Percentiles rank a stretch among this genome's conserved stretches.
Evolutionary conservation across 75 land plant genomes (phyloP).

Genomic region (Pinus tabuliformis): DNA sequence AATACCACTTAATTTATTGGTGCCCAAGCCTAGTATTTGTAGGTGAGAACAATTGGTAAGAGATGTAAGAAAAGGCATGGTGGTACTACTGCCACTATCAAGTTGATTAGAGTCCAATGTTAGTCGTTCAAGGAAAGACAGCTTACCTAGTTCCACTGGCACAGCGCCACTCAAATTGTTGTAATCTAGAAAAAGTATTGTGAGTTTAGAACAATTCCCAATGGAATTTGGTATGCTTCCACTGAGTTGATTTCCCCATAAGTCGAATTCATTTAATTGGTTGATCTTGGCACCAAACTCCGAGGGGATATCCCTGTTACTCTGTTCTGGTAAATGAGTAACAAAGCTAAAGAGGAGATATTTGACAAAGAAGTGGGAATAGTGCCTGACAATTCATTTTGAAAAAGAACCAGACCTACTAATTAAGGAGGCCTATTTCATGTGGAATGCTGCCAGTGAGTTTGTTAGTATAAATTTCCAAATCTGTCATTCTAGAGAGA

Average conservation of each 20-base stretch:
- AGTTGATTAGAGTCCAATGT: conserved; percentile 15
- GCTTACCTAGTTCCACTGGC: conserved; percentile 9
- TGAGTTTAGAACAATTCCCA: conserved; percentile 14
- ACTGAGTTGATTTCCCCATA: conserved; percentile 31
- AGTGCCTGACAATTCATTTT: conserved; percentile 31
- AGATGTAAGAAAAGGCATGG: conserved; percentile 7
- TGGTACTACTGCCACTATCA: neutral
- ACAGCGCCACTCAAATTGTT: conserved; percentile 21
- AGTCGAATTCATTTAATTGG: conserved; percentile 10
- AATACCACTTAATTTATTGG: neutral
- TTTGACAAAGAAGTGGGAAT: conserved; percentile 27
- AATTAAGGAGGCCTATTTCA: conserved; percentile 27
- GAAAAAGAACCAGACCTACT: conserved; percentile 25
- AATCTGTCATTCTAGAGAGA: conserved; percentile 38
- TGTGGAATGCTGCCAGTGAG: conserved; percentile 44
- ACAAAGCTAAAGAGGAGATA: conserved; percentile 21
- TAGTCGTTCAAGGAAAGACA: conserved; percentile 14
- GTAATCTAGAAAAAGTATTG: neutral
- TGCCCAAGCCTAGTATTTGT: neutral
- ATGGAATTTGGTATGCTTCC: conserved; percentile 39
- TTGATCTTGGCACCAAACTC: conserved; percentile 31
- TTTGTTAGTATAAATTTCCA: conserved; percentile 36
- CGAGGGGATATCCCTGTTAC: conserved; percentile 31
- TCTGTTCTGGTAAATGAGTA: conserved; percentile 26
- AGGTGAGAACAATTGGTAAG: conserved; percentile 1